These are phyloP conservation scores for Rheum nobile DNA, from an alignment of 148 eudicot species.

Conservation along the genomic window DNA sequence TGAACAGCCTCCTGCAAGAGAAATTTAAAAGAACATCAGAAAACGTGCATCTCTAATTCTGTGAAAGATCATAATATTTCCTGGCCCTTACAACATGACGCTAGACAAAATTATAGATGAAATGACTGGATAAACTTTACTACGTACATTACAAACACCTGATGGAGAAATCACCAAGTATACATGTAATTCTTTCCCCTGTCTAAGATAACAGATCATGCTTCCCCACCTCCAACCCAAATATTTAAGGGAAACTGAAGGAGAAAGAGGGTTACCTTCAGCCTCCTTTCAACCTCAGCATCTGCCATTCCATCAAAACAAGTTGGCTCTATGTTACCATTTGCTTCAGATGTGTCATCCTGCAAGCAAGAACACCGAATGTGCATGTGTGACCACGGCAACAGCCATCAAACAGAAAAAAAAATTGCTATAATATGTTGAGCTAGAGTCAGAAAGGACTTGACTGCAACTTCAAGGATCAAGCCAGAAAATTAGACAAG, in stretches of 20 bases:
- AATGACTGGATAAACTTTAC: too few relatives aligned
- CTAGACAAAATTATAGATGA: slow-evolving; percentile 3
- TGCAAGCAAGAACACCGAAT: slow-evolving; percentile 14
- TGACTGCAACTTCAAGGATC: background rate
- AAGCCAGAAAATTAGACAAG: background rate
- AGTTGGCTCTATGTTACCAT: slow-evolving; percentile 54
- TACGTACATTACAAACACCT: too few relatives aligned
- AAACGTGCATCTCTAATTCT: background rate
- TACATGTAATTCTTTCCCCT: too few relatives aligned
- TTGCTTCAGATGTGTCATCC: slow-evolving; percentile 62
- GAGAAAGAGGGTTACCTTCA: slow-evolving; percentile 46
- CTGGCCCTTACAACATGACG: slow-evolving; percentile 46
- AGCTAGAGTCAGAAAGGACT: background rate
- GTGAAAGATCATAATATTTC: background rate
- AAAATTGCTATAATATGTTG: background rate
- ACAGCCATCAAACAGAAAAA: slow-evolving; percentile 4
- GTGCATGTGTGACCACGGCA: background rate
- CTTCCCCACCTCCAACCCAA: background rate
- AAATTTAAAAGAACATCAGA: background rate
- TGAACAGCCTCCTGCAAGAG: slow-evolving; percentile 57
- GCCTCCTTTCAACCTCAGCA: slow-evolving; percentile 80
- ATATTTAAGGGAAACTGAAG: background rate
- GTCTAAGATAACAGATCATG: too few relatives aligned
- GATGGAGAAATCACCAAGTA: too few relatives aligned
- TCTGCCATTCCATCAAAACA: slow-evolving; percentile 86